These are phyloP conservation scores for Phalaenopsis hybrid DNA, from an alignment of 116 monocot species.

Conservation along the genomic window DNA sequence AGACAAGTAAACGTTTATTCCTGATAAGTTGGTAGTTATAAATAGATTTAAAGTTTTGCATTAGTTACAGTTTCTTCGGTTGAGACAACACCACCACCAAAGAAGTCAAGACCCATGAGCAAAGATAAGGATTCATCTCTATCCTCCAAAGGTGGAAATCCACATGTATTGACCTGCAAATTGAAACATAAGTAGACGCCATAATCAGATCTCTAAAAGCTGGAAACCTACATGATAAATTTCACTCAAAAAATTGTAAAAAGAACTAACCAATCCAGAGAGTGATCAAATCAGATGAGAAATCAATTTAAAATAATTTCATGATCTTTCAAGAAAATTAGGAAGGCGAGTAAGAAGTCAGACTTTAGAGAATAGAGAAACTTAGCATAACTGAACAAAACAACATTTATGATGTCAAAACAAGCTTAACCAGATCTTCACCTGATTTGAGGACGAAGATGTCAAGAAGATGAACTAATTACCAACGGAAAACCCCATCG, in stretches of 20 bases:
- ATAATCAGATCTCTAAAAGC: not conserved
- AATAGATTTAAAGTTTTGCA: not conserved
- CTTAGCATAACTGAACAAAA: not conserved
- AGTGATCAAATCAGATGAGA: not conserved
- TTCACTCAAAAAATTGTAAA: not conserved
- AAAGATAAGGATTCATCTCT: constrained; percentile 67
- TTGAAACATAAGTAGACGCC: constrained; percentile 10
- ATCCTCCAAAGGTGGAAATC: constrained; percentile 94
- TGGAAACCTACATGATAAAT: not conserved
- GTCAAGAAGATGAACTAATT: not conserved
- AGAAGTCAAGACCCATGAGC: constrained; percentile 88
- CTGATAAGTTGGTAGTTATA: not conserved
- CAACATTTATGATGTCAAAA: not conserved
- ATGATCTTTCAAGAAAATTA: not conserved
- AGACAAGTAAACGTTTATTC: not conserved
- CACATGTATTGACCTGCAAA: constrained; percentile 82
- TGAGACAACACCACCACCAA: constrained; percentile 71
- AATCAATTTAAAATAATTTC: not conserved
- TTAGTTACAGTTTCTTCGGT: constrained; percentile 82
- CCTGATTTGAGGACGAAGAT: not conserved
- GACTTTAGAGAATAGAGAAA: not conserved
- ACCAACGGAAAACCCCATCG: not conserved
- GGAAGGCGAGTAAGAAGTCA: not conserved
- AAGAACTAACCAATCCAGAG: not conserved
- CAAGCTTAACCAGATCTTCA: not conserved